phyloP scores from a whole-genome alignment of 345 rosid species.

The Lepidium sativum region DNA sequence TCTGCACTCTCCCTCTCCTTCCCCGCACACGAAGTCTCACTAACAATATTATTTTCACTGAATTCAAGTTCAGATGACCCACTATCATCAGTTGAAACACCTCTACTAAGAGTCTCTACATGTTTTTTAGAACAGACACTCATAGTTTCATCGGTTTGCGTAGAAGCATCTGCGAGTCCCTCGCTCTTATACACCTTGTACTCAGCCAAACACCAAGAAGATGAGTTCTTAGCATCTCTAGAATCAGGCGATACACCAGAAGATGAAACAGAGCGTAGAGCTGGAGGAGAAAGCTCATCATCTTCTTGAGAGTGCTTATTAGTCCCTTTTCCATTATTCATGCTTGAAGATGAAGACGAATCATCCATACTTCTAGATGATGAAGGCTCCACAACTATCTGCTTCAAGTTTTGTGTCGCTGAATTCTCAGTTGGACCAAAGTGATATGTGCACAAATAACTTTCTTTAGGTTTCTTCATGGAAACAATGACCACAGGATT shows the following conservation, averaged over 20 bases:
- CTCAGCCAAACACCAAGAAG: slow-evolving; percentile 76
- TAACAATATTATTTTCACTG: slow-evolving; percentile 22
- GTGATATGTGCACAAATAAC: slow-evolving; percentile 30
- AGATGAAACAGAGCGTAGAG: slow-evolving; percentile 51
- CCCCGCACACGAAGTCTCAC: slow-evolving; percentile 28
- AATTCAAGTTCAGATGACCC: slow-evolving; percentile 39
- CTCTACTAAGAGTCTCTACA: slow-evolving; percentile 71
- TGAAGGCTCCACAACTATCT: slow-evolving; percentile 54
- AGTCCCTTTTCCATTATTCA: slow-evolving; percentile 49
- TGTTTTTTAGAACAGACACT: slow-evolving; percentile 26
- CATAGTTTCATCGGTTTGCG: slow-evolving; percentile 76
- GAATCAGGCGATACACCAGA: slow-evolving; percentile 60
- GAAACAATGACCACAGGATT: background rate
- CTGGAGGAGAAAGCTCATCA: slow-evolving; percentile 69
- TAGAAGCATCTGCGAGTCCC: slow-evolving; percentile 80
- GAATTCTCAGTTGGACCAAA: slow-evolving; percentile 36
- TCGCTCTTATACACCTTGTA: slow-evolving; percentile 61
- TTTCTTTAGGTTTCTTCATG: background rate
- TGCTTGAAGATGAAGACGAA: slow-evolving; percentile 69
- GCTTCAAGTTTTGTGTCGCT: slow-evolving; percentile 40
- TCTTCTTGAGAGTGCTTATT: slow-evolving; percentile 69
- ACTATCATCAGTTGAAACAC: slow-evolving; percentile 78
- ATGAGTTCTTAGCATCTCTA: slow-evolving; percentile 42
- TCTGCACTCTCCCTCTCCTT: slow-evolving; percentile 55
- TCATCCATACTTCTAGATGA: slow-evolving; percentile 76